Conservation (phyloP, 352 stramenopile genomes). For the Phytophthora pluvialis region DNA sequence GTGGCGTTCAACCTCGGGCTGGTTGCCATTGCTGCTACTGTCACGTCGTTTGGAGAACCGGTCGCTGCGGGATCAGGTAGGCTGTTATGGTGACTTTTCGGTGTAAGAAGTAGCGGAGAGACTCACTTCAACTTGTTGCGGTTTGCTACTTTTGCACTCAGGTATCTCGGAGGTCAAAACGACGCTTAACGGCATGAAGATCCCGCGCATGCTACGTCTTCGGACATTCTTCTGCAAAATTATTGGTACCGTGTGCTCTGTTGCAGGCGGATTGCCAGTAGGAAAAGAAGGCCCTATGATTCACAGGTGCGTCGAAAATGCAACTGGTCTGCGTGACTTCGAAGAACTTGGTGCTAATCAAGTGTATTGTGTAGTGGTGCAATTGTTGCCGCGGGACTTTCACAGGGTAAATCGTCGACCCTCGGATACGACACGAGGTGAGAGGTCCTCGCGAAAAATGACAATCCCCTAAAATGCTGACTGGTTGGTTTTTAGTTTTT, state of each 20-base stretch:
- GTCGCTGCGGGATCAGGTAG: constrained; percentile 80
- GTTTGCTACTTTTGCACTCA: constrained; percentile 13
- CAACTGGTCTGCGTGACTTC: constrained; percentile 10
- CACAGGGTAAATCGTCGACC: constrained; percentile 79
- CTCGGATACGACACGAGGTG: constrained; percentile 78
- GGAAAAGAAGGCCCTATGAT: constrained; percentile 95
- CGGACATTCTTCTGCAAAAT: constrained; percentile 90
- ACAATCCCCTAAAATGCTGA: not conserved
- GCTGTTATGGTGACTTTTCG: not conserved
- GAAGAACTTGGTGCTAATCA: constrained; percentile 24
- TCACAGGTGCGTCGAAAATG: constrained; percentile 59
- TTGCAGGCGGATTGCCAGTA: constrained; percentile 85
- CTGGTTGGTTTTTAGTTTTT: constrained; percentile 54
- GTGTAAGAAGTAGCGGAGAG: constrained; percentile 6
- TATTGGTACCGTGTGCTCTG: constrained; percentile 86
- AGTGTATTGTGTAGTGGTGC: constrained; percentile 50
- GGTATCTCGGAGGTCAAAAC: constrained; percentile 94
- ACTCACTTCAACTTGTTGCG: constrained; percentile 1
- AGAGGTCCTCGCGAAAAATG: not conserved
- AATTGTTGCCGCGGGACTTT: constrained; percentile 78
- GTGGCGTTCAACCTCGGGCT: constrained; percentile 74
- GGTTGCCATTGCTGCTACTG: constrained; percentile 72
- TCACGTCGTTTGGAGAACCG: constrained; percentile 78
- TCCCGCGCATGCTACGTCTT: constrained; percentile 75
- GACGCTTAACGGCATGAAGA: constrained; percentile 93